A percentile compares a stretch with the other conserved stretches of the same genome.
Evolutionary conservation across 208 protist species (phyloP).

Genomic region (Crithidia sp.): DNA sequence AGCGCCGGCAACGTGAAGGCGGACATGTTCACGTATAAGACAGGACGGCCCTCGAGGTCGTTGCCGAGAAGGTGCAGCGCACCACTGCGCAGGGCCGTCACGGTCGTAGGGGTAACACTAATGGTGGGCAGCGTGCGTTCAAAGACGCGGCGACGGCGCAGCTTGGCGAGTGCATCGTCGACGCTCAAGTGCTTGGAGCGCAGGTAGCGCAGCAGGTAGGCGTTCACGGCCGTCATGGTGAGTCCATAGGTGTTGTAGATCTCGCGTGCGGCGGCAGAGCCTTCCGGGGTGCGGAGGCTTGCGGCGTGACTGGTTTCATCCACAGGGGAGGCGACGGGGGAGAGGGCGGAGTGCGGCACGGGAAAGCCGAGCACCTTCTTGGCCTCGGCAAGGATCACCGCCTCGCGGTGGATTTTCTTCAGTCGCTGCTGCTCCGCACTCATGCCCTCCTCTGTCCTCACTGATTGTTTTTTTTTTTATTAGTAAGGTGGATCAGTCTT

Average conservation of each 20-base stretch:
- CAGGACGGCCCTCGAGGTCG: conserved; percentile 42
- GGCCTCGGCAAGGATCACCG: conserved; percentile 36
- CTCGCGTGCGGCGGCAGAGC: conserved; percentile 1
- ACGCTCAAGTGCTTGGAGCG: conserved; percentile 48
- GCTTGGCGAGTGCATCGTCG: conserved; percentile 51
- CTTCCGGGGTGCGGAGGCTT: conserved; percentile 21
- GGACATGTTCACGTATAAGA: conserved; percentile 63
- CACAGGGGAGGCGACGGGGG: conserved; percentile 1
- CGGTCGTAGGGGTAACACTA: conserved; percentile 53
- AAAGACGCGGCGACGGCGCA: conserved; percentile 64
- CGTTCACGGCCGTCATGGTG: conserved; percentile 42
- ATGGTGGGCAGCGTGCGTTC: conserved; percentile 62
- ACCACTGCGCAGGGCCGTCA: conserved; percentile 59
- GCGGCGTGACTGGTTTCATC: not conserved
- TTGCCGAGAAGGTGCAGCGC: conserved; percentile 52
- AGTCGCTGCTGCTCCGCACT: conserved; percentile 25
- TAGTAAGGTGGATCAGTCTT: not conserved
- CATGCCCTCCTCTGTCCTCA: conserved; percentile 9
- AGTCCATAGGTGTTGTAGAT: conserved; percentile 25
- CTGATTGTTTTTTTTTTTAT: not conserved
- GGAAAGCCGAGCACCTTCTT: conserved; percentile 38
- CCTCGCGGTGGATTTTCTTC: conserved; percentile 40
- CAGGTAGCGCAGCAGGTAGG: conserved; percentile 70
- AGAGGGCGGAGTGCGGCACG: not conserved
- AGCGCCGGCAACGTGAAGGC: conserved; percentile 40